Conservation (phyloP, 768 basidiomycete species). For the Phlebiopsis gigantea region DNA sequence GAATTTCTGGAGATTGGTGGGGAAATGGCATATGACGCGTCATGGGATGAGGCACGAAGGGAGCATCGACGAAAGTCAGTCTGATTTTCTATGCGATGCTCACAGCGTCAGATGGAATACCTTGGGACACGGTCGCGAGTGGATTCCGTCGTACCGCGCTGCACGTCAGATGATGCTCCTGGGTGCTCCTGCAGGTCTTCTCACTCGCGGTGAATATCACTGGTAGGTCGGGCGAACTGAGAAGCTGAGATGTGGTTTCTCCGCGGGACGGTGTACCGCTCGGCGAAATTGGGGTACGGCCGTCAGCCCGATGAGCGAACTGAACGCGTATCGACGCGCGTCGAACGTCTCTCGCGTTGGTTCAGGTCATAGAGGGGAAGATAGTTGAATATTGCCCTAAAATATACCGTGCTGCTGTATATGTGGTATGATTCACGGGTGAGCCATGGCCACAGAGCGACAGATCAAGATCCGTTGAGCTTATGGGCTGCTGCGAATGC, state of each 20-base stretch:
- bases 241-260: background rate
- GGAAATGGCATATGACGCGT: background rate
- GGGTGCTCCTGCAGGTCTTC: background rate
- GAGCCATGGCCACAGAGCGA: no score
- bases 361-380: no score
- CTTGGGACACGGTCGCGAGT: background rate
- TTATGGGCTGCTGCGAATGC: background rate
- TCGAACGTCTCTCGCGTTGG: background rate
- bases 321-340: background rate
- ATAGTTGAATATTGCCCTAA: no score
- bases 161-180: background rate
- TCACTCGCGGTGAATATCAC: background rate
- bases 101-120: background rate
- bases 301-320: background rate
- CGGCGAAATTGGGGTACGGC: background rate
- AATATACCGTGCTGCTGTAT: no score
- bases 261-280: background rate
- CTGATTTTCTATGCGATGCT: background rate
- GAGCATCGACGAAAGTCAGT: background rate
- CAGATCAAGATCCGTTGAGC: no score
- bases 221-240: background rate
- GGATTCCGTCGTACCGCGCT: background rate
- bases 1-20: background rate
- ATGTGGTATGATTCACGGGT: no score
- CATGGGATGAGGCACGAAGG: background rate